Base-by-base conservation (phyloP, 2,329 filamentous ascomycete species). In the Claviceps sp. region DNA sequence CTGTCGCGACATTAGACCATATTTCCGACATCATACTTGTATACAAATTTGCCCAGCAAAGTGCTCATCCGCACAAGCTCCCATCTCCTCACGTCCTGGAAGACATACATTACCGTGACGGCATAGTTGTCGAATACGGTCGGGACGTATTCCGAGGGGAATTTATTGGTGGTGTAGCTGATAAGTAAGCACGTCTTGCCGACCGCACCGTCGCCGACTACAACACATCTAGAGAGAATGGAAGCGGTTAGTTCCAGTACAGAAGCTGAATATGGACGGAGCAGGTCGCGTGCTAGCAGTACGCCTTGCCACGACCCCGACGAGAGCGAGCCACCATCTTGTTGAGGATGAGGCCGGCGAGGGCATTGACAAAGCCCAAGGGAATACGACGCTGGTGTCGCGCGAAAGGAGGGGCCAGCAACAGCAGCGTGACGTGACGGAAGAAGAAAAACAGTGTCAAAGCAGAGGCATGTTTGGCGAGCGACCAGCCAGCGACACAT, bases 101-200 rank as follows among this genome's bases (percentile, higher is more conserved):
- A 34, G 30, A 84, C 89, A 84, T 79, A 96, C 93, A 98, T 98
- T 61, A 98, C 93, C 60, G 93, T 98, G 68, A 98, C 93, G 54
- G 93, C 93, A 80, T 98, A 98, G 74, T 98, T 98, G 72, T 98
- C 93, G 71, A 98, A 98, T 58, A 98, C 93, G 34, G 93, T 98
- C 50, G 93, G 93, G 54, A 98, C 93, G 71, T 98, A 98, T 90
- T 98, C 93, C 64, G 90, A 96, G 39, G 93, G 93, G 71, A 98
- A 98, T 66, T 97, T 97, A 80, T 98, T 98, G 58, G 93, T 98
- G 59, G 93, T 98, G 74, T 98, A 98, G 69, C 89, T 95, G 75
- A 98, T 98, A 67, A 98, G 82, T 59, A 98, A 82, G 74, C 93
- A 98, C 60, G 93, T 98, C 80, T 98, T 98, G 70, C 93, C 93